phyloP scores from a whole-genome alignment of 208 protist genomes.

The Acanthamoeba culbertsoni region DNA sequence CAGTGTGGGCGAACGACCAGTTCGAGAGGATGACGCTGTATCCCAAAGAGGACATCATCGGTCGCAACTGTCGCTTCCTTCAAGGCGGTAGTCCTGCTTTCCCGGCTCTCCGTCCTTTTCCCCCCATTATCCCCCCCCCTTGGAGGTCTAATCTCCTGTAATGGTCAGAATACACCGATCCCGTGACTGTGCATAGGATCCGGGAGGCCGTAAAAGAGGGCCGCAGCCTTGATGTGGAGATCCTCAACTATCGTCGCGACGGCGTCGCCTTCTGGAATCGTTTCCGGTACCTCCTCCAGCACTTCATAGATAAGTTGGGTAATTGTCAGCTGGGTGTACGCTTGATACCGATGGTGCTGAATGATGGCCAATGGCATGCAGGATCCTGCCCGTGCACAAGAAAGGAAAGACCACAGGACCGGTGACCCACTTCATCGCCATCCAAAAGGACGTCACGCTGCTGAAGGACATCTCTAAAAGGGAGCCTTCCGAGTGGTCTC shows the following conservation, averaged over 20 bases:
- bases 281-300: background rate
- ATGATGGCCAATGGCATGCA: background rate
- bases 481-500: background rate
- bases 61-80: conserved; percentile 42
- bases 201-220: background rate
- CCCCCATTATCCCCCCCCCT: too few relatives aligned
- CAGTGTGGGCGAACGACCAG: conserved; percentile 32
- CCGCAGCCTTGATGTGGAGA: conserved; percentile 33
- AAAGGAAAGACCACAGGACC: background rate
- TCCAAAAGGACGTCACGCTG: conserved; percentile 42
- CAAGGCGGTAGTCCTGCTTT: conserved; percentile 5
- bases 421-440: conserved; percentile 33
- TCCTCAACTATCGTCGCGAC: conserved; percentile 61
- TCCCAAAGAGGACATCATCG: conserved; percentile 41
- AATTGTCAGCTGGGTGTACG: too few relatives aligned
- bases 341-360: too few relatives aligned
- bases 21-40: conserved; percentile 59
- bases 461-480: background rate
- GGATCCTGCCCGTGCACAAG: background rate
- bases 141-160: background rate
- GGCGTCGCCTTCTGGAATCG: conserved; percentile 63
- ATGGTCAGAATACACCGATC: background rate
- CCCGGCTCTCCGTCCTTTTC: too few relatives aligned
- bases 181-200: background rate
- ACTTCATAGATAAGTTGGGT: too few relatives aligned